Conservation (phyloP, 495 filamentous ascomycete species). For the Hypoxylon intermedium region DNA sequence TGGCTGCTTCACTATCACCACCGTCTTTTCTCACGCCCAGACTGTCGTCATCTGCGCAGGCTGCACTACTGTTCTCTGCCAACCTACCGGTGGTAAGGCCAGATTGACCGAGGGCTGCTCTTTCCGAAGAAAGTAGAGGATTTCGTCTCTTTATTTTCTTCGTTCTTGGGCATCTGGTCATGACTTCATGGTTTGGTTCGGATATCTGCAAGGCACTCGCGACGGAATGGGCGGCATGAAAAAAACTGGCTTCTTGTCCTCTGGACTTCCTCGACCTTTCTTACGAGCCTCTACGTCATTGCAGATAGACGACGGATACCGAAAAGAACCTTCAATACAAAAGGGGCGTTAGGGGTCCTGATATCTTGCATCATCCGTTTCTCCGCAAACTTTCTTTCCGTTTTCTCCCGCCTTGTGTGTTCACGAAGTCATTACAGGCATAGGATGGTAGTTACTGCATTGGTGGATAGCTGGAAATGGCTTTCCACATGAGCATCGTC, state of each 20-base stretch:
- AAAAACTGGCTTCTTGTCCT: conserved; percentile 46
- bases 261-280: conserved; percentile 39
- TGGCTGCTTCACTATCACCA: conserved; percentile 99
- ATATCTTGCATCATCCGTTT: conserved; percentile 79
- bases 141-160: conserved; percentile 54
- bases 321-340: conserved; percentile 58
- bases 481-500: conserved; percentile 53
- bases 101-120: conserved; percentile 98
- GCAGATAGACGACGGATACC: conserved; percentile 82
- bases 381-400: conserved; percentile 47
- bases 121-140: conserved; percentile 96
- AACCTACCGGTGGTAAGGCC: conserved; percentile 98
- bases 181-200: conserved; percentile 55
- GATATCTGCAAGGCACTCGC: conserved; percentile 60
- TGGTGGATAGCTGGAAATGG: conserved; percentile 61
- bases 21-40: conserved; percentile 99
- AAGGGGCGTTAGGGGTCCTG: conserved; percentile 77
- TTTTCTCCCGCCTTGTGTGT: conserved; percentile 48
- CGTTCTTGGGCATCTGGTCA: conserved; percentile 52
- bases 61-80: conserved; percentile 96
- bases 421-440: conserved; percentile 45
- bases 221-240: conserved; percentile 58
- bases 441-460: conserved; percentile 54
- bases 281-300: conserved; percentile 51
- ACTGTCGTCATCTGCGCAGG: conserved; percentile 99